Base-by-base conservation (phyloP, 2,329 filamentous ascomycete species). In the Periconia sp. region DNA sequence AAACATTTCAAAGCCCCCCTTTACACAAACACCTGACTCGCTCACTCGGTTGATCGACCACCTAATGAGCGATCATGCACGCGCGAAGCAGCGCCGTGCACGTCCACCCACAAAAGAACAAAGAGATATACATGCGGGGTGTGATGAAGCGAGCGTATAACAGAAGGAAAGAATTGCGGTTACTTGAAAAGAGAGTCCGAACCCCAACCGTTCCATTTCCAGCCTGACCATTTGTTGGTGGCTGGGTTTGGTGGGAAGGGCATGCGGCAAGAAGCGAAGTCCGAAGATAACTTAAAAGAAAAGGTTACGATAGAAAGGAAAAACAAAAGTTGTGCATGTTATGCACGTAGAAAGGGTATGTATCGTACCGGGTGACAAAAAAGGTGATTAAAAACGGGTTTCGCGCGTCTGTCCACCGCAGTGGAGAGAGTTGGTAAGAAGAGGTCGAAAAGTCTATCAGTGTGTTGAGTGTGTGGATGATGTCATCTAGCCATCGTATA, bases 401-500 rank as follows among this genome's bases (percentile, higher is more conserved):
- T 20, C 19, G 42, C 14, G 42, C 17, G 14, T 20, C 27, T 27
- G 42, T 44, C 42, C 18, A 13, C 14, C 23, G 13, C 8, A 19
- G 42, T 31, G 42, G 20, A 44, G 15, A 6, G 17, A 31, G 43
- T 45, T 11, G 43, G 11, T 13, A 11, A n/a, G 15, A 31, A 45
- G n/a, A 31, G 18, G 43, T 45, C 27, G 43, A 20, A 42, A 44
- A 45, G 43, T 45, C 43, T 45, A 45, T 45, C 2, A 33, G 43
- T 20, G 33, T 37, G 33, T 37, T 37, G 33, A 27, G 23, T 37
- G 33, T 37, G 33, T 37, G 33, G 33, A 18, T 45, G 43, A 45
- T 45, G 43, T 45, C 43, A 18, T 45, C 13, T n/a, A 45, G 43
- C 43, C 43, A 45, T 45, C 43, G 27, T 45, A 45, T 45, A 45